Percentiles rank a stretch among this genome's conserved stretches.
Evolutionary conservation across 2,329 filamentous ascomycete genomes (phyloP).

Genomic region (Meredithiella fracta): DNA sequence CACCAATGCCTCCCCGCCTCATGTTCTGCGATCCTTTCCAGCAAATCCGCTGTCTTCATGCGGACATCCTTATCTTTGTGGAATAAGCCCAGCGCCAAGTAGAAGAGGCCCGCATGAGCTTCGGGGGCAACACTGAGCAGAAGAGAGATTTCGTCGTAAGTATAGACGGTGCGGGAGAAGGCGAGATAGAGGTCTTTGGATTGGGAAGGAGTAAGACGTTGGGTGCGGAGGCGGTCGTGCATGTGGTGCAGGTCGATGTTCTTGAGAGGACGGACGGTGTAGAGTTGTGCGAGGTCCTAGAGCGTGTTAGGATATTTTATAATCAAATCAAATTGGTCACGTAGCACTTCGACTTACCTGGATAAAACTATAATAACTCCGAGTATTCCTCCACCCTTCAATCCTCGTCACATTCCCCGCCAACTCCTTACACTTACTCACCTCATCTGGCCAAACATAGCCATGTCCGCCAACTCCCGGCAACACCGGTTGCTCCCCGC

Average conservation of each 20-base stretch:
- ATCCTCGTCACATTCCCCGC: slow-evolving; percentile 84
- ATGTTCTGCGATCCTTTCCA: slow-evolving; percentile 71
- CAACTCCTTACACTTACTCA: slow-evolving; percentile 65
- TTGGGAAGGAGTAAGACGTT: slow-evolving; percentile 60
- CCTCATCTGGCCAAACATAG: slow-evolving; percentile 85
- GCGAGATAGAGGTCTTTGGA: slow-evolving; percentile 75
- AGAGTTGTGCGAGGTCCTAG: slow-evolving; percentile 48
- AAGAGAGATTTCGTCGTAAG: slow-evolving; percentile 74
- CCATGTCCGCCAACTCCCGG: slow-evolving; percentile 60
- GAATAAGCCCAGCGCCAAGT: slow-evolving; percentile 77
- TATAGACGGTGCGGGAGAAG: slow-evolving; percentile 56
- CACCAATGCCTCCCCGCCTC: slow-evolving; percentile 91
- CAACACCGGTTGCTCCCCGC: slow-evolving; percentile 39
- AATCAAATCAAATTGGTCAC: not conserved
- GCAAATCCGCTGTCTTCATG: slow-evolving; percentile 55
- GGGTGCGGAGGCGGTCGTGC: slow-evolving; percentile 72
- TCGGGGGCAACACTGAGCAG: slow-evolving; percentile 70
- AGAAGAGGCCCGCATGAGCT: slow-evolving; percentile 76
- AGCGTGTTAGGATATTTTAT: not conserved
- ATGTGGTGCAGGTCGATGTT: slow-evolving; percentile 81
- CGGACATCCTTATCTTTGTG: slow-evolving; percentile 74
- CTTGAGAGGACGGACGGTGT: slow-evolving; percentile 51
- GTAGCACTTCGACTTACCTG: slow-evolving; percentile 36
- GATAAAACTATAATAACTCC: slow-evolving; percentile 91
- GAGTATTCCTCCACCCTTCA: slow-evolving; percentile 89